phyloP scores from a whole-genome alignment of 352 stramenopile genomes.

The Phytopythium oedochilum region DNA sequence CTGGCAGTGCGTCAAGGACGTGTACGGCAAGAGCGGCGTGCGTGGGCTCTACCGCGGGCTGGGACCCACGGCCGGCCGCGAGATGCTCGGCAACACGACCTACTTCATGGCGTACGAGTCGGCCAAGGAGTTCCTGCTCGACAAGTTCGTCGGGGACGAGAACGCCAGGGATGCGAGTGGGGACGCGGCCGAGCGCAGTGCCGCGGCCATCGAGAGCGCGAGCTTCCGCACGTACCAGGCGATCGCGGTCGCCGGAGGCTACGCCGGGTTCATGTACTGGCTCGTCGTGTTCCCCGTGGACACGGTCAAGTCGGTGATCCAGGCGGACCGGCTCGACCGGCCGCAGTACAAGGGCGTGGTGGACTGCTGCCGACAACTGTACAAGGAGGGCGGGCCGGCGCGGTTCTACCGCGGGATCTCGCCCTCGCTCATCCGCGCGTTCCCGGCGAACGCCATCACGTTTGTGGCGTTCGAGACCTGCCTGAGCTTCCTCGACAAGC shows the following conservation, averaged over 20 bases:
- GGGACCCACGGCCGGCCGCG: conserved; percentile 50
- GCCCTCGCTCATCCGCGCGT: conserved; percentile 66
- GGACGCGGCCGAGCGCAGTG: conserved; percentile 2
- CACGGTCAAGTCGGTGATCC: conserved; percentile 82
- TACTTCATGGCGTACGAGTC: conserved; percentile 85
- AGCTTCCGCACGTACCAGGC: conserved; percentile 68
- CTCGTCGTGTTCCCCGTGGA: conserved; percentile 75
- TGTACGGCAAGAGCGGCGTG: conserved; percentile 54
- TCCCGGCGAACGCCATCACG: conserved; percentile 81
- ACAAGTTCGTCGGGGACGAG: conserved; percentile 38
- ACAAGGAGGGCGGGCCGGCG: conserved; percentile 48
- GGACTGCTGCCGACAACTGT: conserved; percentile 65
- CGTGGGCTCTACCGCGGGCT: conserved; percentile 76
- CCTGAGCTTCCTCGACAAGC: conserved; percentile 67
- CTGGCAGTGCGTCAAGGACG: conserved; percentile 61
- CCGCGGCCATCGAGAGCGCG: conserved; percentile 37
- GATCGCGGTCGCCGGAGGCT: conserved; percentile 66
- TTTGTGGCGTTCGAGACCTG: conserved; percentile 84
- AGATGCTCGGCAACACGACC: conserved; percentile 83
- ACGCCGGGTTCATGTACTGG: conserved; percentile 84
- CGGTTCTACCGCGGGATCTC: conserved; percentile 83
- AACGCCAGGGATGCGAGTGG: neutral
- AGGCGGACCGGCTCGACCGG: conserved; percentile 68
- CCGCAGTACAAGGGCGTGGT: conserved; percentile 64
- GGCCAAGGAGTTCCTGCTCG: conserved; percentile 54